These are phyloP conservation scores for Lotmaria passim DNA, from an alignment of 208 protist genomes.

Conservation along the genomic window DNA sequence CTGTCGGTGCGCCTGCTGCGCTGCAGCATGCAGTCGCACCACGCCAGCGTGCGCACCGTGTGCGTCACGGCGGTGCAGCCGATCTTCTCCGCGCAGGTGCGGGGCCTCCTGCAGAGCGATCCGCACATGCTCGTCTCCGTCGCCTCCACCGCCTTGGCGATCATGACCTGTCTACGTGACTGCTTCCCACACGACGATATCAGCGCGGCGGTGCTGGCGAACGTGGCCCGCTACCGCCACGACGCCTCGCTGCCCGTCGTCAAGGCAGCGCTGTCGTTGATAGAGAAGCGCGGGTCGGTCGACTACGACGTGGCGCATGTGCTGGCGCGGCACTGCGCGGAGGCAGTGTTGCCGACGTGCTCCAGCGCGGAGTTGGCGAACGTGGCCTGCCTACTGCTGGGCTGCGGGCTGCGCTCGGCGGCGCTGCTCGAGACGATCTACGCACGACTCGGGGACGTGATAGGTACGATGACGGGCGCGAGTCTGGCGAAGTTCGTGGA, in stretches of 20 bases:
- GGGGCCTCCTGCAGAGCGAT: conserved; percentile 74
- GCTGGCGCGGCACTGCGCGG: conserved; percentile 58
- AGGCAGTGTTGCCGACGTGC: conserved; percentile 52
- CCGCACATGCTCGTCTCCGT: conserved; percentile 60
- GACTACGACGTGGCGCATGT: conserved; percentile 62
- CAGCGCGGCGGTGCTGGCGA: conserved; percentile 62
- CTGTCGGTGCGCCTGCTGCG: conserved; percentile 71
- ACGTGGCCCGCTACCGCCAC: conserved; percentile 58
- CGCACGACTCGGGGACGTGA: conserved; percentile 41
- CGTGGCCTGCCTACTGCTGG: conserved; percentile 58
- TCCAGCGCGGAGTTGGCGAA: conserved; percentile 48
- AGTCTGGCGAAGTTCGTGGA: conserved; percentile 49
- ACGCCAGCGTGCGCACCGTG: conserved; percentile 52
- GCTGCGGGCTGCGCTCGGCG: conserved; percentile 66
- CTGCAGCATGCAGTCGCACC: conserved; percentile 46
- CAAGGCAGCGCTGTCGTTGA: conserved; percentile 59
- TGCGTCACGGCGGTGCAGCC: conserved; percentile 77
- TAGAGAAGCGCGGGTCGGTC: conserved; percentile 53
- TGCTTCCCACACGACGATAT: conserved; percentile 77
- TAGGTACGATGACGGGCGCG: conserved; percentile 31
- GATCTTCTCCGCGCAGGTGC: conserved; percentile 70
- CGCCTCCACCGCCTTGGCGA: conserved; percentile 44
- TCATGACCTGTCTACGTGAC: conserved; percentile 70
- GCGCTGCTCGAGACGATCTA: conserved; percentile 49
- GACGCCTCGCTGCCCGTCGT: conserved; percentile 50